Percentiles rank a stretch among this genome's conserved stretches.
Conservation (phyloP, 768 basidiomycete species). For the Megacollybia marginata region DNA sequence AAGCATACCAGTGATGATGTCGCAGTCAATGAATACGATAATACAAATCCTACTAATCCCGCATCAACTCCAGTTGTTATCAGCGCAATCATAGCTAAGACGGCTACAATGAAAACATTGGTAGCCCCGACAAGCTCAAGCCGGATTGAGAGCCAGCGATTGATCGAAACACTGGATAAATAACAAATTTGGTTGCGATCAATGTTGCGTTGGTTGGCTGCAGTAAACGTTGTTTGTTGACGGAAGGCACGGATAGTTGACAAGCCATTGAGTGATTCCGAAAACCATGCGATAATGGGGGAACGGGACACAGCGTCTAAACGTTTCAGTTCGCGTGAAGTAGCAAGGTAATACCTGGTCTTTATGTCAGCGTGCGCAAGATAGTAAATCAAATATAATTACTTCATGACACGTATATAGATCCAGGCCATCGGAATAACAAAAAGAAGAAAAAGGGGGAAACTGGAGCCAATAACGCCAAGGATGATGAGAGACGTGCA, state of each 20-base stretch:
- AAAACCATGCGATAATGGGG: slow-evolving; percentile 88
- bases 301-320: slow-evolving; percentile 84
- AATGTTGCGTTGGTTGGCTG: slow-evolving; percentile 63
- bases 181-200: slow-evolving; percentile 84
- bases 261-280: slow-evolving; percentile 67
- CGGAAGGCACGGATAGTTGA: slow-evolving; percentile 79
- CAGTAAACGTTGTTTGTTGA: slow-evolving; percentile 61
- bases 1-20: slow-evolving; percentile 68
- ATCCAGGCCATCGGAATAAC: slow-evolving; percentile 73
- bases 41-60: slow-evolving; percentile 78
- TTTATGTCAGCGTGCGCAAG: neutral
- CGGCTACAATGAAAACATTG: slow-evolving; percentile 69
- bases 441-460: slow-evolving; percentile 75
- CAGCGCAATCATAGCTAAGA: slow-evolving; percentile 63
- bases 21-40: slow-evolving; percentile 79
- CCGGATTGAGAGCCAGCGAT: slow-evolving; percentile 65
- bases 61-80: slow-evolving; percentile 75
- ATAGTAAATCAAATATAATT: slow-evolving; percentile 14
- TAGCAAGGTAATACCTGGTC: slow-evolving; percentile 76
- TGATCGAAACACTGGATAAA: slow-evolving; percentile 63
- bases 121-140: slow-evolving; percentile 79
- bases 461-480: slow-evolving; percentile 70
- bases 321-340: slow-evolving; percentile 82
- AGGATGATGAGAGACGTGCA: slow-evolving; percentile 53
- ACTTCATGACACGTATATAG: slow-evolving; percentile 78